These are phyloP conservation scores for Magnusiomyces clavatus DNA, from an alignment of 1,139 yeast genomes.

Conservation along the genomic window DNA sequence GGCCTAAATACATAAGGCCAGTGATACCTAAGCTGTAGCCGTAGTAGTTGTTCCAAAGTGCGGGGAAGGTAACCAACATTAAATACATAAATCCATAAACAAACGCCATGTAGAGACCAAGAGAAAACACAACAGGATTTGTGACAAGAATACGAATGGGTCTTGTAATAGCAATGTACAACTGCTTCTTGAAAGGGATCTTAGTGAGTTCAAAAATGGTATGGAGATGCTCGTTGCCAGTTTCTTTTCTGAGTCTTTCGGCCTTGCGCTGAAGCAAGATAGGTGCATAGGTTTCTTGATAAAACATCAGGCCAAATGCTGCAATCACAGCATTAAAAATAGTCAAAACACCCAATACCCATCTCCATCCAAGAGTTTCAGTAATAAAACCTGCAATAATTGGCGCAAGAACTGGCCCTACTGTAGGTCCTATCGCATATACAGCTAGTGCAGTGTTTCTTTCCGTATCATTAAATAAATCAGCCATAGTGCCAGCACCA, in stretches of 20 bases:
- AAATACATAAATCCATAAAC: conserved; percentile 57
- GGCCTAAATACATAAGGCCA: conserved; percentile 50
- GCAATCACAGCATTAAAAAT: conserved; percentile 56
- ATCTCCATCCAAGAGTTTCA: conserved; percentile 44
- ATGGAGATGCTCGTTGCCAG: conserved; percentile 52
- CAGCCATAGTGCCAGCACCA: conserved; percentile 72
- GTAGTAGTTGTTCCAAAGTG: conserved; percentile 41
- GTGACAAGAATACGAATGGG: conserved; percentile 46
- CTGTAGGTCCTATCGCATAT: conserved; percentile 63
- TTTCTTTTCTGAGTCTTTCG: conserved; percentile 45
- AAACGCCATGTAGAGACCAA: conserved; percentile 57
- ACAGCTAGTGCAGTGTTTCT: conserved; percentile 65
- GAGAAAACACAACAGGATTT: conserved; percentile 57
- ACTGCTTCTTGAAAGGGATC: conserved; percentile 19
- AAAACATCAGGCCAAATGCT: conserved; percentile 38
- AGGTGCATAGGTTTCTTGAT: conserved; percentile 71
- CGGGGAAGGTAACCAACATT: conserved; percentile 52
- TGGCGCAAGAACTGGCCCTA: conserved; percentile 74
- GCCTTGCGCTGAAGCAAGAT: conserved; percentile 54
- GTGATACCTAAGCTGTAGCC: conserved; percentile 44
- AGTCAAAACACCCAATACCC: conserved; percentile 58
- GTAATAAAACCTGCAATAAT: conserved; percentile 59
- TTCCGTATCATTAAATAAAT: conserved; percentile 48
- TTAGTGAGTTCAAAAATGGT: conserved; percentile 46
- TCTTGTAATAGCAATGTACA: conserved; percentile 37